A percentile compares a stretch with the other conserved stretches of the same genome.
These are phyloP conservation scores for Phytopythium oedochilum DNA, from an alignment of 352 stramenopile genomes.

Conservation along the genomic window DNA sequence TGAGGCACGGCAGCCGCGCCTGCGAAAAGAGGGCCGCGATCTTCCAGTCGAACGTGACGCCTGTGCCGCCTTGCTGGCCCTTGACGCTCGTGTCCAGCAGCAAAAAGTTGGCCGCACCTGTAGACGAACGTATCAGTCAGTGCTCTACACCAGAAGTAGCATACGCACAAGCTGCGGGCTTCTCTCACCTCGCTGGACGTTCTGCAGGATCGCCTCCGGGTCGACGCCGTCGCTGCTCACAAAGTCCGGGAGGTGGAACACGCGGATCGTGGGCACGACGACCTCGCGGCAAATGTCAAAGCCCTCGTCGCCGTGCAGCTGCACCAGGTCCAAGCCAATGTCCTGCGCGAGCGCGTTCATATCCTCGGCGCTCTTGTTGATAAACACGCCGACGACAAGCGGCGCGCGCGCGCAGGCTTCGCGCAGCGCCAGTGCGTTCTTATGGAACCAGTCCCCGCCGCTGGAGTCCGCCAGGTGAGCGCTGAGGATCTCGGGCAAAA, in stretches of 20 bases:
- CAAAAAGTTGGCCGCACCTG: slow-evolving; percentile 81
- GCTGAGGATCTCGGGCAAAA: slow-evolving; percentile 47
- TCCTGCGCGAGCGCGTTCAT: slow-evolving; percentile 87
- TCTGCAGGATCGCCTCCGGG: slow-evolving; percentile 62
- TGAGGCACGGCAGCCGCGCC: slow-evolving; percentile 91
- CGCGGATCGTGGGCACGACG: slow-evolving; percentile 89
- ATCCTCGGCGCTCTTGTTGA: slow-evolving; percentile 92
- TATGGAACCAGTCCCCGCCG: slow-evolving; percentile 77
- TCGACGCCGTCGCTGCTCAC: slow-evolving; percentile 68
- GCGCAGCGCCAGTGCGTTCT: slow-evolving; percentile 56
- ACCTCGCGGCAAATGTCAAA: slow-evolving; percentile 84
- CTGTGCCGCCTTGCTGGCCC: slow-evolving; percentile 90
- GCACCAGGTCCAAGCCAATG: slow-evolving; percentile 95
- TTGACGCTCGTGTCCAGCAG: slow-evolving; percentile 97
- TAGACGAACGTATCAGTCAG: neutral
- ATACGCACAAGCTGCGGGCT: no score
- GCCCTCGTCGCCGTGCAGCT: slow-evolving; percentile 96
- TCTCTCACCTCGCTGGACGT: slow-evolving; percentile 37
- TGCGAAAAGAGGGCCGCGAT: slow-evolving; percentile 91
- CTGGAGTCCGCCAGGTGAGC: slow-evolving; percentile 18
- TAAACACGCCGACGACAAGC: slow-evolving; percentile 95
- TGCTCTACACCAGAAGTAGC: no score
- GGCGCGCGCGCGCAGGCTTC: slow-evolving; percentile 66
- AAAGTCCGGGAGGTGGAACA: slow-evolving; percentile 91
- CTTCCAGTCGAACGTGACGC: slow-evolving; percentile 95